phyloP scores from a whole-genome alignment of 1,139 yeast genomes.

The Fermentozyma sake region DNA sequence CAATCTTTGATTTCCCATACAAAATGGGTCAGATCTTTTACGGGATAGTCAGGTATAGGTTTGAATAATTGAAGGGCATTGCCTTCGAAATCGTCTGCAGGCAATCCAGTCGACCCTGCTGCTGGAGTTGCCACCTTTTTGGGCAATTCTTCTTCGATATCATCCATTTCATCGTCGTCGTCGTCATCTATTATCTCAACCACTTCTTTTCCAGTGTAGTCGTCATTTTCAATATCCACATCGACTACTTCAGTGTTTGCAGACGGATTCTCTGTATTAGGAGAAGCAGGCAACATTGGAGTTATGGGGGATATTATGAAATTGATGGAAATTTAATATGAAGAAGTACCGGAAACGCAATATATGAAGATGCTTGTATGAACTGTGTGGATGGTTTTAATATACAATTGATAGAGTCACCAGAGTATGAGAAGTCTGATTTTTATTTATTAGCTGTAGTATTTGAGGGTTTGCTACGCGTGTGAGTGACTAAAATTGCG shows the following conservation, averaged over 20 bases:
- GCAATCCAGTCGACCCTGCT: conserved; percentile 11
- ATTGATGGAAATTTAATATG: neutral
- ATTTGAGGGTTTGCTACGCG: too few species aligned
- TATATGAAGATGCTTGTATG: neutral
- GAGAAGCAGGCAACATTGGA: too few species aligned
- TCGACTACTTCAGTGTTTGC: too few species aligned
- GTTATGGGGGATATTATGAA: neutral
- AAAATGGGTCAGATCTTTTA: conserved; percentile 34
- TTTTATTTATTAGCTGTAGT: too few species aligned
- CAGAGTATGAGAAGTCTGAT: too few species aligned
- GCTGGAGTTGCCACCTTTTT: conserved; percentile 5
- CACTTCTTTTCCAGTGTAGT: too few species aligned
- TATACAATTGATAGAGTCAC: too few species aligned
- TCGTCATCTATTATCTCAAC: too few species aligned
- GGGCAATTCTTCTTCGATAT: conserved; percentile 3
- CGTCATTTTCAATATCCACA: too few species aligned
- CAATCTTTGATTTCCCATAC: conserved; percentile 81
- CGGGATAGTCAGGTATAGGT: conserved; percentile 43
- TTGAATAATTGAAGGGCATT: conserved; percentile 33
- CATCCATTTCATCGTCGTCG: conserved; percentile 6
- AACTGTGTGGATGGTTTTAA: too few species aligned
- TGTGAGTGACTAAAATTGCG: too few species aligned
- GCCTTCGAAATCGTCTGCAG: conserved; percentile 29
- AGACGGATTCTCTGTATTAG: too few species aligned
- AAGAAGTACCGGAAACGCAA: neutral